Conservation (phyloP, 768 basidiomycete genomes). For the Gymnopilus junonius region DNA sequence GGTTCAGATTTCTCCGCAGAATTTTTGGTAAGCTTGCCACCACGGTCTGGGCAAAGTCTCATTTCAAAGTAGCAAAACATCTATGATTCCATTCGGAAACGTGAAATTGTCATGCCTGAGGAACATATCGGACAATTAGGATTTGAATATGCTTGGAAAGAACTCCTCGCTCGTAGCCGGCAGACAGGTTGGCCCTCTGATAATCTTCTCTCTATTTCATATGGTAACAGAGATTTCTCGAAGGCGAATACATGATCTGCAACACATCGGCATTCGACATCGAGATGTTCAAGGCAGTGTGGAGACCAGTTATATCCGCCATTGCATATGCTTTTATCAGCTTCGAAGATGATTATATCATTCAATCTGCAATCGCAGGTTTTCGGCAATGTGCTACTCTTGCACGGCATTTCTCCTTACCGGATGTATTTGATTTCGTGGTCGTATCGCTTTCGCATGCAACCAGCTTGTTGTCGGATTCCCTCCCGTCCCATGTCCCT, state of each 20-base stretch:
- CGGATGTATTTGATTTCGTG: slow-evolving; percentile 96
- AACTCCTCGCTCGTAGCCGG: slow-evolving; percentile 80
- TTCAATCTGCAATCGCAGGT: slow-evolving; percentile 93
- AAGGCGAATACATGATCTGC: slow-evolving; percentile 74
- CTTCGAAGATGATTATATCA: slow-evolving; percentile 96
- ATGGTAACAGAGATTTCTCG: slow-evolving; percentile 6
- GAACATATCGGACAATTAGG: slow-evolving; percentile 96
- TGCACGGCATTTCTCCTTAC: slow-evolving; percentile 85
- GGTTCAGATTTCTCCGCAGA: slow-evolving; percentile 81
- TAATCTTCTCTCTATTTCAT: neutral
- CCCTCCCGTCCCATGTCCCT: slow-evolving; percentile 69
- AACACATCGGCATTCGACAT: slow-evolving; percentile 83
- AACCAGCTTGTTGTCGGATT: slow-evolving; percentile 82
- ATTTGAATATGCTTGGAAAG: slow-evolving; percentile 99
- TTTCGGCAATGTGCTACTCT: slow-evolving; percentile 96
- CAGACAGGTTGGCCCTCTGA: slow-evolving; percentile 63
- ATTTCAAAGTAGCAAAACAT: slow-evolving; percentile 67
- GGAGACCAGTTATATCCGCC: slow-evolving; percentile 93
- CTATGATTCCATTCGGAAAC: slow-evolving; percentile 92
- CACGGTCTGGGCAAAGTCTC: neutral
- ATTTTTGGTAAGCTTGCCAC: slow-evolving; percentile 64
- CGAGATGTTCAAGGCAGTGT: slow-evolving; percentile 93
- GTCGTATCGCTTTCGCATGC: slow-evolving; percentile 92
- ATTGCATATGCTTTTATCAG: slow-evolving; percentile 95
- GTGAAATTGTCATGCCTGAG: slow-evolving; percentile 97